Conservation (phyloP, 2,329 filamentous ascomycete species). For the Aureobasidium leucospermi region DNA sequence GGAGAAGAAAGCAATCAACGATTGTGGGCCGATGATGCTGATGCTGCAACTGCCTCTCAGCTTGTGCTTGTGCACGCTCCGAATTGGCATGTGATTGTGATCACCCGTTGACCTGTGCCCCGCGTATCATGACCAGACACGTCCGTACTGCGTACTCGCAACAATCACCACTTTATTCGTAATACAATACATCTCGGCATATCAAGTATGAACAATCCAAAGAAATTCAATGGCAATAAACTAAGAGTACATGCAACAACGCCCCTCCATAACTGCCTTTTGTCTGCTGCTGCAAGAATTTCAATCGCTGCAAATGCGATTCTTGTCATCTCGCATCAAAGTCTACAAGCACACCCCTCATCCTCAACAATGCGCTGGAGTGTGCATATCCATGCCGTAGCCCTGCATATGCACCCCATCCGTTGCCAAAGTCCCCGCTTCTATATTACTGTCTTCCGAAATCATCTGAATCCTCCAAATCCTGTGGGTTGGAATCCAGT, state of each 20-base stretch:
- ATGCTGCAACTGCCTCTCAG: background rate
- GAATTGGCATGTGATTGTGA: conserved; percentile 1
- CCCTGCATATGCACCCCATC: conserved; percentile 10
- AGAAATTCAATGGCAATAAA: background rate
- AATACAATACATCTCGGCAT: background rate
- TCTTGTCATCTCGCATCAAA: background rate
- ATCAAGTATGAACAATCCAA: background rate
- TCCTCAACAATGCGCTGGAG: conserved; percentile 8
- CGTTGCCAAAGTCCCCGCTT: conserved; percentile 1
- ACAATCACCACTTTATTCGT: background rate
- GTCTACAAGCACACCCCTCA: conserved; percentile 9
- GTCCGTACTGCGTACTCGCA: background rate
- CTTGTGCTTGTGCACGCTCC: background rate
- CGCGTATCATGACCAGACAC: background rate
- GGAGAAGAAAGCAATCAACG: background rate
- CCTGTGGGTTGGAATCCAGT: conserved; percentile 46
- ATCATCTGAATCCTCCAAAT: conserved; percentile 25
- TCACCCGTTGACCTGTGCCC: conserved; percentile 2
- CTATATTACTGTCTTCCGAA: background rate
- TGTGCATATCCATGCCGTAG: background rate
- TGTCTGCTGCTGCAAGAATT: background rate
- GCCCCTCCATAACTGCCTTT: conserved; percentile 1
- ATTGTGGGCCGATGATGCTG: conserved; percentile 10
- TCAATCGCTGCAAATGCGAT: background rate
- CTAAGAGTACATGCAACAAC: conserved; percentile 12